These are phyloP conservation scores for Immersiella caudata DNA, from an alignment of 495 filamentous ascomycete genomes.

Conservation along the genomic window DNA sequence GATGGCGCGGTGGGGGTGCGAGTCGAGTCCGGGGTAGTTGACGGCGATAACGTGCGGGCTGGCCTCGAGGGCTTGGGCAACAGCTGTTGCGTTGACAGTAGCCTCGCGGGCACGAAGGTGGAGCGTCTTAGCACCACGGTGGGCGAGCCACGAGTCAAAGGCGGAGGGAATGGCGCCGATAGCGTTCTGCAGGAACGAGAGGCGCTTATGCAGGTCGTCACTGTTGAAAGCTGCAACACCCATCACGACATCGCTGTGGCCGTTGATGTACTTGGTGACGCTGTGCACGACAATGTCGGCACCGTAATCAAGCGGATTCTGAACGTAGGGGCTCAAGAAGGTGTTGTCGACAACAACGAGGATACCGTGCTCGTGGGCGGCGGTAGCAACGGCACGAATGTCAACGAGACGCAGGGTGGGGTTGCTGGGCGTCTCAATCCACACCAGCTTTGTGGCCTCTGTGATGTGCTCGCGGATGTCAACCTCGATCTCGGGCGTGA, in stretches of 20 bases:
- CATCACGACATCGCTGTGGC: constrained; percentile 98
- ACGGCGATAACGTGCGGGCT: constrained; percentile 83
- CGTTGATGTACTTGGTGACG: constrained; percentile 99
- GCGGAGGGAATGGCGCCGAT: constrained; percentile 92
- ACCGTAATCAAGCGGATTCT: constrained; percentile 93
- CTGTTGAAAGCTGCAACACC: constrained; percentile 95
- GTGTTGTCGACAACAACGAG: constrained; percentile 98
- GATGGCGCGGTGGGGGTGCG: constrained; percentile 83
- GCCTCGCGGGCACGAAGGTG: constrained; percentile 90
- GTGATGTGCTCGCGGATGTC: constrained; percentile 82
- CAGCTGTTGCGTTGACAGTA: constrained; percentile 73
- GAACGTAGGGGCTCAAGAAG: constrained; percentile 92
- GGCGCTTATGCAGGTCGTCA: constrained; percentile 69
- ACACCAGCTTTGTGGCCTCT: constrained; percentile 89
- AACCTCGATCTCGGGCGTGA: constrained; percentile 86
- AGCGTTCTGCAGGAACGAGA: constrained; percentile 94
- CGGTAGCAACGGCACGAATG: constrained; percentile 77
- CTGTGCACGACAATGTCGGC: constrained; percentile 98
- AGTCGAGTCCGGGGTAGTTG: constrained; percentile 91
- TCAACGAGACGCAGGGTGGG: constrained; percentile 91
- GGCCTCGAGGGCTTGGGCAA: constrained; percentile 75
- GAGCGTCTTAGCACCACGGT: constrained; percentile 94
- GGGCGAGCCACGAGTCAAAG: constrained; percentile 99
- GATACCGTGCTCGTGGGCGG: constrained; percentile 86
- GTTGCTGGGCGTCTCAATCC: constrained; percentile 96